A percentile compares a stretch with the other conserved stretches of the same genome.
These are phyloP conservation scores for Phascolomyces articulosus DNA, from an alignment of 371 early-diverging fungal species.

Conservation along the genomic window DNA sequence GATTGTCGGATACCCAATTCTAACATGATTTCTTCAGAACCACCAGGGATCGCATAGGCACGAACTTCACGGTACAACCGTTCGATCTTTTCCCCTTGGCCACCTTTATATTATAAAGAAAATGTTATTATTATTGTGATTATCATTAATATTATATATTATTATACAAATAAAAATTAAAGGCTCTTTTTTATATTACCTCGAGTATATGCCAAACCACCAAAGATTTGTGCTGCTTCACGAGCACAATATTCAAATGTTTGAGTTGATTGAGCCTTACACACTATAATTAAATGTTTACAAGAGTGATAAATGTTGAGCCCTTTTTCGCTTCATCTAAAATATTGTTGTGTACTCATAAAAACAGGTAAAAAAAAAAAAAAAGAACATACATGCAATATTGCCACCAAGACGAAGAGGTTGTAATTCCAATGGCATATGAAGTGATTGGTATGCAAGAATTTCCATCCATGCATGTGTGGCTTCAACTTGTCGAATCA, in stretches of 20 bases:
- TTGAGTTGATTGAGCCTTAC: slow-evolving; percentile 86
- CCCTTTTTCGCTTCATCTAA: no score
- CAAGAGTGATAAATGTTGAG: no score
- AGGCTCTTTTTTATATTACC: no score
- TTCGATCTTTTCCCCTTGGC: slow-evolving; percentile 89
- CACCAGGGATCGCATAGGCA: slow-evolving; percentile 86
- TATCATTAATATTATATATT: no score
- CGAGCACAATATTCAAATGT: slow-evolving; percentile 88
- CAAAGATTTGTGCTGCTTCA: slow-evolving; percentile 93
- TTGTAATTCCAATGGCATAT: slow-evolving; percentile 69
- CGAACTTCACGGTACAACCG: slow-evolving; percentile 87
- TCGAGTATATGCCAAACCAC: slow-evolving; percentile 84
- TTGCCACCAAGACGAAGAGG: slow-evolving; percentile 83
- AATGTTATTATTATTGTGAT: no score
- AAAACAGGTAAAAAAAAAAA: background rate
- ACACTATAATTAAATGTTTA: slow-evolving; percentile 36
- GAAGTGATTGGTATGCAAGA: slow-evolving; percentile 66
- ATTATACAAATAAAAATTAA: no score
- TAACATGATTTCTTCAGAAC: slow-evolving; percentile 67
- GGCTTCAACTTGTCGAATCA: slow-evolving; percentile 87
- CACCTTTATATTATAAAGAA: no score
- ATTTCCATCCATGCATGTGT: slow-evolving; percentile 87
- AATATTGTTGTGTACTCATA: no score
- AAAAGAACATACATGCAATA: slow-evolving; percentile 55
- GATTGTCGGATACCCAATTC: slow-evolving; percentile 76